Percentiles rank a stretch among this genome's conserved stretches.
These are phyloP conservation scores for Phytophthora ohioensis DNA, from an alignment of 352 stramenopile genomes.

Conservation along the genomic window DNA sequence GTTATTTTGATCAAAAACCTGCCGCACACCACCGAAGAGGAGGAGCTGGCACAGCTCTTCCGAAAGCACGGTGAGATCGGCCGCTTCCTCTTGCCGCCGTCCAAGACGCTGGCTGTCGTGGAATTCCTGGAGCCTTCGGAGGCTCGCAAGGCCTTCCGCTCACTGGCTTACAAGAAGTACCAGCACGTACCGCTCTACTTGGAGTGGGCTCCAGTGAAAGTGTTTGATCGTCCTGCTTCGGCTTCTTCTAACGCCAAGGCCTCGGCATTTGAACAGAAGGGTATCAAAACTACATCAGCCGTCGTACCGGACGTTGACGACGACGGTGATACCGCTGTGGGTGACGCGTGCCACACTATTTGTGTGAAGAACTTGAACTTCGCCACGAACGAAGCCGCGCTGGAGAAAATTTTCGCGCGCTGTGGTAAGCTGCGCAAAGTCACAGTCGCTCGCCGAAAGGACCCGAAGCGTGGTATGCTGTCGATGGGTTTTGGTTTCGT, in stretches of 20 bases:
- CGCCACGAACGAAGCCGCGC: constrained; percentile 88
- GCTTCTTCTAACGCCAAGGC: constrained; percentile 18
- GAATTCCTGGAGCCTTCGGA: constrained; percentile 96
- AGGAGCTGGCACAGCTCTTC: constrained; percentile 97
- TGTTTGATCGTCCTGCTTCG: constrained; percentile 61
- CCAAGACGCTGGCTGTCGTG: constrained; percentile 95
- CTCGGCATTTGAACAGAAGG: constrained; percentile 45
- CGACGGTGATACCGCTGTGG: constrained; percentile 72
- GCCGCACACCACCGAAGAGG: constrained; percentile 93
- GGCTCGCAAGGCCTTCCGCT: constrained; percentile 96
- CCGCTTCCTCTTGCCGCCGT: constrained; percentile 92
- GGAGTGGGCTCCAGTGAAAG: constrained; percentile 96
- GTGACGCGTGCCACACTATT: constrained; percentile 87
- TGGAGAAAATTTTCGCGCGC: constrained; percentile 81
- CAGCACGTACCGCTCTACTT: constrained; percentile 98
- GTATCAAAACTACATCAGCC: constrained; percentile 60
- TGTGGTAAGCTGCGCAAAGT: constrained; percentile 87
- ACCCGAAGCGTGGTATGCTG: constrained; percentile 85
- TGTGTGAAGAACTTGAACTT: constrained; percentile 99
- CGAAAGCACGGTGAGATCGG: constrained; percentile 89
- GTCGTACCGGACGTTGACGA: constrained; percentile 66
- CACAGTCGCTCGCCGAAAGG: constrained; percentile 85
- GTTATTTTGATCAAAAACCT: constrained; percentile 99
- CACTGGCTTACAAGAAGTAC: constrained; percentile 98
- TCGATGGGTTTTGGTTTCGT: constrained; percentile 99